phyloP scores from a whole-genome alignment of 257 asterid genomes.

The Solanum lignicaule region DNA sequence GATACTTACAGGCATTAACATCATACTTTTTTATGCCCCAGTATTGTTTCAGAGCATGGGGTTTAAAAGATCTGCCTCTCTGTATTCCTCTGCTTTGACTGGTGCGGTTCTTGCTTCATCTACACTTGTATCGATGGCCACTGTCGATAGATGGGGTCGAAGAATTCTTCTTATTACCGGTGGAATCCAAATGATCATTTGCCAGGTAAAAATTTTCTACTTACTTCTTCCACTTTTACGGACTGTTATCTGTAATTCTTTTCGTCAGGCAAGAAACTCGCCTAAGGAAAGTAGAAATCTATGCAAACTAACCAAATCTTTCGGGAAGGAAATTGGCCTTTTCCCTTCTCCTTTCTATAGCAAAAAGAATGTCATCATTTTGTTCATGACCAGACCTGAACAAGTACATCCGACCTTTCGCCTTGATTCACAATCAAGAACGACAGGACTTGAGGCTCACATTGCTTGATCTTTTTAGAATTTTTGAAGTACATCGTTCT shows the following conservation, averaged over 20 bases:
- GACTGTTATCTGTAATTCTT: neutral
- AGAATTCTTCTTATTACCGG: conserved; percentile 53
- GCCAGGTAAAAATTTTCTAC: conserved; percentile 14
- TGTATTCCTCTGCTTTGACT: conserved; percentile 70
- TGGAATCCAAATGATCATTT: conserved; percentile 52
- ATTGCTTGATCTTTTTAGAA: neutral
- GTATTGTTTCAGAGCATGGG: conserved; percentile 78
- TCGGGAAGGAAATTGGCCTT: neutral
- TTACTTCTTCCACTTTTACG: neutral
- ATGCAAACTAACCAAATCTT: neutral
- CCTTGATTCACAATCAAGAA: neutral
- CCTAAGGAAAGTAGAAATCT: neutral
- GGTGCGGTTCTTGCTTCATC: conserved; percentile 72
- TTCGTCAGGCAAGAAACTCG: neutral
- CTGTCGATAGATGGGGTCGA: conserved; percentile 61
- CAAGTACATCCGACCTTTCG: neutral
- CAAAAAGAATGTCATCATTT: neutral
- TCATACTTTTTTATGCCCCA: conserved; percentile 79
- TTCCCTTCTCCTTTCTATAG: neutral
- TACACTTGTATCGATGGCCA: conserved; percentile 57
- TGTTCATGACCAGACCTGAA: neutral
- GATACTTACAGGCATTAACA: conserved; percentile 75
- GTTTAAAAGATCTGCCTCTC: conserved; percentile 44
- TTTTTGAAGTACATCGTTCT: neutral
- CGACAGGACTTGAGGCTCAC: neutral